Evolutionary conservation across 805 yeast species (phyloP).

Genomic region (Ascoidea rubescens): DNA sequence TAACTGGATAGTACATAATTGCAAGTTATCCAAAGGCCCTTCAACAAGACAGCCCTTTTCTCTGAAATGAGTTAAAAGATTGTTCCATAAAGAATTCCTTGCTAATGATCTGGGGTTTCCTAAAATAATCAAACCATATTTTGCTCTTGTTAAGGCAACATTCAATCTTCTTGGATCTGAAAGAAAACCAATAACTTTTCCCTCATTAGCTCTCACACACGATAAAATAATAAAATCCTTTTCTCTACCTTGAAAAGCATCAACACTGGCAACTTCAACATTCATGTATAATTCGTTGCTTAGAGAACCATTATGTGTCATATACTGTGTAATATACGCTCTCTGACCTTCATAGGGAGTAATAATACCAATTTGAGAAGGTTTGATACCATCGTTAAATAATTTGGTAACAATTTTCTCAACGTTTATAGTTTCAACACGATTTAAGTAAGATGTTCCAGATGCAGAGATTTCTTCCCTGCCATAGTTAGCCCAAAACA

Average conservation of each 20-base stretch:
- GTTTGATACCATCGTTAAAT: constrained; percentile 64
- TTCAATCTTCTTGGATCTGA: constrained; percentile 77
- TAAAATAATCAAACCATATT: constrained; percentile 62
- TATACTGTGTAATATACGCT: constrained; percentile 63
- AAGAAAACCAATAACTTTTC: constrained; percentile 67
- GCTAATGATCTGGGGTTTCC: constrained; percentile 78
- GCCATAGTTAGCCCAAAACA: constrained; percentile 88
- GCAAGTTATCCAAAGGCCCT: constrained; percentile 73
- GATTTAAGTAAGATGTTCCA: constrained; percentile 72
- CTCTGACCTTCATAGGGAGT: constrained; percentile 95
- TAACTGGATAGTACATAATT: constrained; percentile 50
- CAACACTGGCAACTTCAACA: constrained; percentile 76
- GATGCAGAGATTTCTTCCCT: constrained; percentile 75
- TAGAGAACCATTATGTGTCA: constrained; percentile 58
- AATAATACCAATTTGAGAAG: constrained; percentile 78
- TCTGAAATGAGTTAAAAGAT: constrained; percentile 61
- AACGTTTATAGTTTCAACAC: constrained; percentile 83
- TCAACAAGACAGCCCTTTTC: constrained; percentile 83
- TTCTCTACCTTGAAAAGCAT: constrained; percentile 70
- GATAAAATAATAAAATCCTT: constrained; percentile 54
- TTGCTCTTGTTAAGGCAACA: constrained; percentile 83
- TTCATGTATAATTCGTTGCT: constrained; percentile 50
- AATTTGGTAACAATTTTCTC: constrained; percentile 63
- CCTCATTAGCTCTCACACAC: constrained; percentile 61
- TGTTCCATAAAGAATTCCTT: constrained; percentile 65